Conservation (phyloP, 345 rosid genomes). For the Litchi chinensis region DNA sequence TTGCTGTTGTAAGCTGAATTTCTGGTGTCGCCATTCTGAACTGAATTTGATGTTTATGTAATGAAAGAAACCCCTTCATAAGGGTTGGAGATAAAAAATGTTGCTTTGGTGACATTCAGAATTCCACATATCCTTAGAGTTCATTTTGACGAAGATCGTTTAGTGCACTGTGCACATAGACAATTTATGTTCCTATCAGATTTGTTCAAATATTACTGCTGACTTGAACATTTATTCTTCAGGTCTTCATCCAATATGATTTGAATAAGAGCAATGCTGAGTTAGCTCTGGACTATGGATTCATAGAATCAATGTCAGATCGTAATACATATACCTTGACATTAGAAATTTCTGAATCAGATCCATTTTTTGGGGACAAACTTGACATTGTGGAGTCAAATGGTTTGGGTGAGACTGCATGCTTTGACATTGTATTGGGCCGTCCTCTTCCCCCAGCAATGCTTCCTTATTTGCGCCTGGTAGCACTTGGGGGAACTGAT, state of each 20-base stretch:
- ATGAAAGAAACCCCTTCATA: not conserved
- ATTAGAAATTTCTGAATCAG: conserved; percentile 70
- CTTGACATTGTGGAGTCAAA: conserved; percentile 83
- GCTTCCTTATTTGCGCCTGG: conserved; percentile 79
- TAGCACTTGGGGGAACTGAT: conserved; percentile 84
- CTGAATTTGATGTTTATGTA: conserved; percentile 1
- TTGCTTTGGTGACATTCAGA: not conserved
- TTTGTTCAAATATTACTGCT: conserved; percentile 14
- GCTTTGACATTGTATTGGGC: conserved; percentile 71
- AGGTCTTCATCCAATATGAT: conserved; percentile 88
- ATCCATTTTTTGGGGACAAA: conserved; percentile 71
- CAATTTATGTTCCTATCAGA: conserved; percentile 13
- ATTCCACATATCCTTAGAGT: not conserved
- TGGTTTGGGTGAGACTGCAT: conserved; percentile 68
- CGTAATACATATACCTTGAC: conserved; percentile 84
- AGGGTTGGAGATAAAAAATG: not conserved
- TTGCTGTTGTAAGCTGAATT: conserved; percentile 3
- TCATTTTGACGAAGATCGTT: not conserved
- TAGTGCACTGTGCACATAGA: not conserved
- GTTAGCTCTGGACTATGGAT: conserved; percentile 90
- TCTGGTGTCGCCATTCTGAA: conserved; percentile 3
- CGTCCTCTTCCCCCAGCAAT: conserved; percentile 68
- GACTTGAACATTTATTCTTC: conserved; percentile 26
- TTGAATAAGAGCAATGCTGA: conserved; percentile 85
- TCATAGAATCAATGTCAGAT: conserved; percentile 62